Evolutionary conservation across 2,329 filamentous ascomycete genomes (phyloP), one percentile per base, ranked within the genome.

Genomic region (Fusarium keratoplasticum): DNA sequence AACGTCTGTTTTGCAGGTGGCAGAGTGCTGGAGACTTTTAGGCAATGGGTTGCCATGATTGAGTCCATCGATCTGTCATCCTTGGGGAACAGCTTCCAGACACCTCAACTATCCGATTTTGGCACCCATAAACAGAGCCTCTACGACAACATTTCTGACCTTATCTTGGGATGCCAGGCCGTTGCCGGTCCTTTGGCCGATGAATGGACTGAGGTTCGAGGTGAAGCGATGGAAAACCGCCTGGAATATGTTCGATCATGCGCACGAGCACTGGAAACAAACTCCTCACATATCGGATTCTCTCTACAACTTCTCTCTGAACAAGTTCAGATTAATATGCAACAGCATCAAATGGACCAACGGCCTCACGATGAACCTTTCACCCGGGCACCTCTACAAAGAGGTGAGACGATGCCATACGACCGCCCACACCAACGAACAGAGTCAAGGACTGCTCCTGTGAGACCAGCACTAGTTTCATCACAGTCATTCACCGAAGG

Each of bases 141-240:
- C 20, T 98, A 98, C 82, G 96, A 98, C 82, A 93, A 95, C 68
- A 93, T 98, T 64, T 95, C 95, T 10, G 96, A 98, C 81, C 89
- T 99, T 31, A 85, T 98, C 5, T 85, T 98, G 59, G 91, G 93
- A 67, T 98, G 95, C 79, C 96, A 99, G 83, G 91, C 94, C 27
- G 93, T 98, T n/a, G 94, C 95, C 7, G 94, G 94, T 10, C 96
- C 96, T 7, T 84, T 99, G 50, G 94, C 93, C 10, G 96, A 99
- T 80, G 96, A 99, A 83, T 99, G 96, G 96, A 91, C 95, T 5
- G 95, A 98, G 81, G 87, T 95, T n/a, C 91, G 95, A 50, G 95
- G 95, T 2, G 95, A 97, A 80, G 94, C 95, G 9, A 86, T 99
- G 33, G 96, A 98, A 79, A 94, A 94, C 75, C 91, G 96, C 25